phyloP scores from a whole-genome alignment of 805 yeast genomes.

The Saccharomyces paradoxus region DNA sequence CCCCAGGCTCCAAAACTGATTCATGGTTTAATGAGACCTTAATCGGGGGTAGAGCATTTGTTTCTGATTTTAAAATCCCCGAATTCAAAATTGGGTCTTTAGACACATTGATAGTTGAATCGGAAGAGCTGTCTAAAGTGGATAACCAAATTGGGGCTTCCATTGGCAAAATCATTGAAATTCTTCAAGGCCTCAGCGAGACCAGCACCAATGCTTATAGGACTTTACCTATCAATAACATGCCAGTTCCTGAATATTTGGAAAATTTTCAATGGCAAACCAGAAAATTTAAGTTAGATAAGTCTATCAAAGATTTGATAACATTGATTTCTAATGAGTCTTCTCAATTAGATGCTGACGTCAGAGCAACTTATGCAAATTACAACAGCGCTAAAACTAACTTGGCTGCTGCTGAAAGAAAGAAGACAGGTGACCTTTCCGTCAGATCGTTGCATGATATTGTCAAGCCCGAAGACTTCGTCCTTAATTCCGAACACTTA shows the following conservation, averaged over 20 bases:
- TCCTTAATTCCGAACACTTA: constrained; percentile 76
- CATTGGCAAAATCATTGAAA: constrained; percentile 68
- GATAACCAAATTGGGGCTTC: constrained; percentile 72
- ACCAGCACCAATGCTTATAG: constrained; percentile 41
- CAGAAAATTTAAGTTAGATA: constrained; percentile 77
- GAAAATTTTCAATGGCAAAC: constrained; percentile 82
- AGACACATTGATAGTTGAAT: constrained; percentile 81
- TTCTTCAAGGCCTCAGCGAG: constrained; percentile 43
- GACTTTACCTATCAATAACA: constrained; percentile 44
- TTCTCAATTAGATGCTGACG: constrained; percentile 74
- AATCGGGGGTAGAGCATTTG: constrained; percentile 50
- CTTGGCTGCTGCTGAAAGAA: constrained; percentile 81
- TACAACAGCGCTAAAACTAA: constrained; percentile 80
- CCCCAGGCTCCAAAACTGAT: constrained; percentile 33
- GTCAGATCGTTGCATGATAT: constrained; percentile 85
- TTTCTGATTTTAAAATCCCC: constrained; percentile 58
- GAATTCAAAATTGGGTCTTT: constrained; percentile 89
- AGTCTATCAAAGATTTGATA: constrained; percentile 69
- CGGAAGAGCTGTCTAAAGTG: constrained; percentile 77
- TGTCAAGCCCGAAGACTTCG: constrained; percentile 76
- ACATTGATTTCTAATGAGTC: constrained; percentile 68
- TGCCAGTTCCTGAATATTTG: constrained; percentile 48
- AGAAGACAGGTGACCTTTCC: constrained; percentile 86
- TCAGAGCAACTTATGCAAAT: constrained; percentile 61
- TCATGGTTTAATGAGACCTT: constrained; percentile 50